Conservation (phyloP, 2,329 filamentous ascomycete genomes). For the Elsinoe fawcettii region DNA sequence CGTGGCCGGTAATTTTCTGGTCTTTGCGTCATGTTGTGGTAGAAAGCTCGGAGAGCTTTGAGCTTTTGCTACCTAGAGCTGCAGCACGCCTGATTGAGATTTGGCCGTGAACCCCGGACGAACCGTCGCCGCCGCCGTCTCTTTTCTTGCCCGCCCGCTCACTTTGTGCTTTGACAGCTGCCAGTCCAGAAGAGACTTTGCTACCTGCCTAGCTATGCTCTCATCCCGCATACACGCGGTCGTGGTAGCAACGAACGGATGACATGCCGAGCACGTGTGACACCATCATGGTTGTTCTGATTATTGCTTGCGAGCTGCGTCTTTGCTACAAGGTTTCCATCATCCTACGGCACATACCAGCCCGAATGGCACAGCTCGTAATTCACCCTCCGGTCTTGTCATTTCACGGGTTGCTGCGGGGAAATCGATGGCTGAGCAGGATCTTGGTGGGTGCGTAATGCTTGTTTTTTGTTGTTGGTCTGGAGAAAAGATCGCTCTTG, state of each 20-base stretch:
- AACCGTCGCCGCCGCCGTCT: no score
- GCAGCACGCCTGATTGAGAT: not conserved
- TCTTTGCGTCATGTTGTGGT: not conserved
- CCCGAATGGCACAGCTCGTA: not conserved
- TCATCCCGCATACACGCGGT: not conserved
- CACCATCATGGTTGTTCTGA: not conserved
- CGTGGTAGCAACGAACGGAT: not conserved
- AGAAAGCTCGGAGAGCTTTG: not conserved
- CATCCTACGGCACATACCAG: constrained; percentile 1
- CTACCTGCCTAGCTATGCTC: not conserved
- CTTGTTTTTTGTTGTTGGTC: not conserved
- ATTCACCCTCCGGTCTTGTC: not conserved
- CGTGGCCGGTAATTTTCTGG: not conserved
- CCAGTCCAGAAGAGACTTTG: not conserved
- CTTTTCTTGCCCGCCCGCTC: no score
- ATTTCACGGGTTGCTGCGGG: not conserved
- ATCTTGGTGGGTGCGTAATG: not conserved
- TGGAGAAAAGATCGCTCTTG: not conserved
- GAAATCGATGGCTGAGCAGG: constrained; percentile 9
- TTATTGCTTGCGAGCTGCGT: not conserved
- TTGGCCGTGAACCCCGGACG: no score
- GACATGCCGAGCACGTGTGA: not conserved
- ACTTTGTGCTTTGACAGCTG: not conserved
- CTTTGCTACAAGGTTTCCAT: not conserved
- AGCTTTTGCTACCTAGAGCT: no score